Conservation (phyloP, 2,329 filamentous ascomycete species). For the Pseudogymnoascus sp. region DNA sequence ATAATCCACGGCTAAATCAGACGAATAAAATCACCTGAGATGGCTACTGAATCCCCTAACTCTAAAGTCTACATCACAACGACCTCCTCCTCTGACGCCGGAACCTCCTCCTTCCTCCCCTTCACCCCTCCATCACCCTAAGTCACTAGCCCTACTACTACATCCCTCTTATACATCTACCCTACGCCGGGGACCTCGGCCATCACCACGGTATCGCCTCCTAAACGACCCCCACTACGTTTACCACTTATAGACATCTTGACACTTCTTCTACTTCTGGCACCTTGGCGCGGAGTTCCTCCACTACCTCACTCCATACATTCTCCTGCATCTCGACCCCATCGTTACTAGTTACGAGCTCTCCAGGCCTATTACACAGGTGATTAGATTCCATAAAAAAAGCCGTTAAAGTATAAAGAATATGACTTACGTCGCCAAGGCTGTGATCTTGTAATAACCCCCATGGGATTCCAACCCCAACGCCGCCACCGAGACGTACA, state of each 20-base stretch:
- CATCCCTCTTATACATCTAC: too few species aligned
- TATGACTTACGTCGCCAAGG: neutral
- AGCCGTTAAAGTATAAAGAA: neutral
- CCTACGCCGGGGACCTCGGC: too few species aligned
- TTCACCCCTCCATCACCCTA: too few species aligned
- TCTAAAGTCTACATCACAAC: too few species aligned
- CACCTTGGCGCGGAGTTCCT: neutral
- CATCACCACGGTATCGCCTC: too few species aligned
- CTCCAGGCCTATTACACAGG: neutral
- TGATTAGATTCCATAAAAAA: neutral
- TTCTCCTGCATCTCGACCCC: neutral
- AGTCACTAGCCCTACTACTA: too few species aligned
- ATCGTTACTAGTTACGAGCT: neutral
- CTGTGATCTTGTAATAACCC: neutral
- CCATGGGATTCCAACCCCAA: neutral
- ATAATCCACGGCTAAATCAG: too few species aligned
- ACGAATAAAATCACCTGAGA: too few species aligned
- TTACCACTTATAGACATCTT: conserved; percentile 39
- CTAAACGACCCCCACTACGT: too few species aligned
- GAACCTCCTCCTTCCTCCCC: too few species aligned
- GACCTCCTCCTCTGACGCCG: too few species aligned
- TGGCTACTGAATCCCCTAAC: too few species aligned
- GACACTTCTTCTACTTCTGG: conserved; percentile 1
- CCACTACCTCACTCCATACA: neutral
- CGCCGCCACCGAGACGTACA: neutral